phyloP scores from a whole-genome alignment of 306 rosid species.

The Trifolium subterraneum region DNA sequence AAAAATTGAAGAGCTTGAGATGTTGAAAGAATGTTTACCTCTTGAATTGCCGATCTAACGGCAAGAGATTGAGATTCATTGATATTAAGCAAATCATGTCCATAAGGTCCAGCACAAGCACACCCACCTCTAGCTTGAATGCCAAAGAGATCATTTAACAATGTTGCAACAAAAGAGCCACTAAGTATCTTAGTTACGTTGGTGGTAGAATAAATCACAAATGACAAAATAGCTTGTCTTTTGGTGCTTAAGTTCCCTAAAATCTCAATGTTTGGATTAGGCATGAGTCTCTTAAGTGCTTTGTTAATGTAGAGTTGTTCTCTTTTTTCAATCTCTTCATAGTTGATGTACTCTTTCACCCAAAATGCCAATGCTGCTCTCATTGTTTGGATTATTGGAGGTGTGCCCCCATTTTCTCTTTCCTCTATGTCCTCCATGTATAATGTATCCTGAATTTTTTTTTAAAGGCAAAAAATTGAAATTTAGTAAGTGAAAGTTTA shows the following conservation, averaged over 20 bases:
- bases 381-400: constrained; percentile 76
- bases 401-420: constrained; percentile 87
- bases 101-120: constrained; percentile 90
- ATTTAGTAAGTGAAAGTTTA: too few species aligned
- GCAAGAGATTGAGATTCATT: constrained; percentile 50
- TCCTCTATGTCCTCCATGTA: constrained; percentile 71
- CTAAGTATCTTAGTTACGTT: constrained; percentile 62
- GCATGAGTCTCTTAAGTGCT: constrained; percentile 62
- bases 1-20: background rate
- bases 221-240: constrained; percentile 76
- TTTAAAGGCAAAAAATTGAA: too few species aligned
- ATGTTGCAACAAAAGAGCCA: constrained; percentile 73
- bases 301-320: constrained; percentile 54
- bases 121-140: constrained; percentile 91
- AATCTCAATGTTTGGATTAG: constrained; percentile 60
- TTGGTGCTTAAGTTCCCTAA: constrained; percentile 61
- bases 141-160: constrained; percentile 85
- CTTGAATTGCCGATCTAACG: constrained; percentile 59
- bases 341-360: constrained; percentile 71
- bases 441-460: constrained; percentile 88
- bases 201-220: constrained; percentile 58
- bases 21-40: constrained; percentile 45
- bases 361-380: constrained; percentile 87
- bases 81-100: constrained; percentile 67
- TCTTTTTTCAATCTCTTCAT: constrained; percentile 61